phyloP scores from a whole-genome alignment of 75 land plant species.

The Selaginella moellendorffii region DNA sequence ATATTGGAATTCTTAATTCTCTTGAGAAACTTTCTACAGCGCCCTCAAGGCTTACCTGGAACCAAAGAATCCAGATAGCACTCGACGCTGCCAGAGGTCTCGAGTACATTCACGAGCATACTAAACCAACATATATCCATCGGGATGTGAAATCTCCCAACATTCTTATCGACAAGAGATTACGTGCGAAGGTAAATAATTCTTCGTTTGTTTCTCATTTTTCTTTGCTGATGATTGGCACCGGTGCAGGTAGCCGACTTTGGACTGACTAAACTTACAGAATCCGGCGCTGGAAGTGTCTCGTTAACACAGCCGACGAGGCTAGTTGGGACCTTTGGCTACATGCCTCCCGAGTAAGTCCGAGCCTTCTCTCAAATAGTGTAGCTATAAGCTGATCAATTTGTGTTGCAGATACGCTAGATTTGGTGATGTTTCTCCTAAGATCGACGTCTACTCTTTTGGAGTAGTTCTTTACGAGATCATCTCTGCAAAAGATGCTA shows the following conservation, averaged over 20 bases:
- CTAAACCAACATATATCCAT: conserved; percentile 66
- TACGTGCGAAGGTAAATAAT: conserved; percentile 55
- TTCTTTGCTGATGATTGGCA: background rate
- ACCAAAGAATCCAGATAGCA: conserved; percentile 72
- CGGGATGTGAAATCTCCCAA: conserved; percentile 82
- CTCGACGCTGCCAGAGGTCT: conserved; percentile 80
- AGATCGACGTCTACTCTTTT: conserved; percentile 8
- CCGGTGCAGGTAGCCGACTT: background rate
- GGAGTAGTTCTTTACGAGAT: conserved; percentile 3
- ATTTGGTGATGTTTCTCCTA: conserved; percentile 6
- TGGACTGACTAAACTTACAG: conserved; percentile 2
- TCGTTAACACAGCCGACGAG: conserved; percentile 1
- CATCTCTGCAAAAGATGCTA: conserved; percentile 1
- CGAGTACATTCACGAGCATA: conserved; percentile 84
- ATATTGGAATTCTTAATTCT: too few relatives aligned
- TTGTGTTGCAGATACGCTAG: background rate
- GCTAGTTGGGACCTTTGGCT: conserved; percentile 1
- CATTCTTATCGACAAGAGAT: conserved; percentile 55
- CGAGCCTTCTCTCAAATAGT: too few relatives aligned
- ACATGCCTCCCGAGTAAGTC: conserved; percentile 7
- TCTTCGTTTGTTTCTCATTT: background rate
- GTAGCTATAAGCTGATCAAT: background rate
- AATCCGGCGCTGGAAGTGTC: background rate
- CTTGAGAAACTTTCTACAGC: too few relatives aligned
- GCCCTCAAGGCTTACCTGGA: conserved; percentile 72